Evolutionary conservation across 2,329 filamentous ascomycete species (phyloP).

Genomic region (Diaporthe vexans): DNA sequence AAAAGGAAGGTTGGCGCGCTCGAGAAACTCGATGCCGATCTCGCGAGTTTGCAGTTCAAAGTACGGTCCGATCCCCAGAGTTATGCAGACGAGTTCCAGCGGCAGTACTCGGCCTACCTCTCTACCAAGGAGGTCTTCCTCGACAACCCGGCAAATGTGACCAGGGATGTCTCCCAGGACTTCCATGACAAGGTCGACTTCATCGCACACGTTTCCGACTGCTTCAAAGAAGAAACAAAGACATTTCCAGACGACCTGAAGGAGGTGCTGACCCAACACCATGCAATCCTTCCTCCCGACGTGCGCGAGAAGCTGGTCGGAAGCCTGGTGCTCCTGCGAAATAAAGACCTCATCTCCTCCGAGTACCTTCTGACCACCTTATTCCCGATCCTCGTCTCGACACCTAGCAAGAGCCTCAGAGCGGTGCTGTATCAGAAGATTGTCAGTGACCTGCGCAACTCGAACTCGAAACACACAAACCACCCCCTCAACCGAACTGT

Average conservation of each 20-base stretch:
- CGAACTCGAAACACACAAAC: constrained; percentile 89
- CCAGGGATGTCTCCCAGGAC: constrained; percentile 83
- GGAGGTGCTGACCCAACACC: constrained; percentile 83
- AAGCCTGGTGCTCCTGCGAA: constrained; percentile 86
- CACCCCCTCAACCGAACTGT: constrained; percentile 94
- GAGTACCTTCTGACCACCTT: constrained; percentile 86
- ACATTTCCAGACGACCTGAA: constrained; percentile 86
- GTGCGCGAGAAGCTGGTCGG: constrained; percentile 95
- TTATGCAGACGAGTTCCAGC: constrained; percentile 90
- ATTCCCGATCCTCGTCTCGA: constrained; percentile 95
- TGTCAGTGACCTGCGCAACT: constrained; percentile 87
- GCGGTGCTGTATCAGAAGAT: constrained; percentile 90
- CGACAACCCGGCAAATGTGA: constrained; percentile 82
- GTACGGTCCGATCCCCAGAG: constrained; percentile 85
- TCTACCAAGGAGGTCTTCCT: constrained; percentile 93
- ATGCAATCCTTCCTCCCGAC: constrained; percentile 85
- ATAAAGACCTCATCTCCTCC: constrained; percentile 94
- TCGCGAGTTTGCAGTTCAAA: constrained; percentile 93
- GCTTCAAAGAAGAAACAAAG: constrained; percentile 85
- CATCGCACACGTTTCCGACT: constrained; percentile 92
- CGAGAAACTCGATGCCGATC: constrained; percentile 94
- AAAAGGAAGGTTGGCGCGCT: constrained; percentile 93
- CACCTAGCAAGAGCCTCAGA: constrained; percentile 90
- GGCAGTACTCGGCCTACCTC: constrained; percentile 93
- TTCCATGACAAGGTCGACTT: constrained; percentile 95